phyloP scores from a whole-genome alignment of 2,329 filamentous ascomycete species.

The Ceratocystis harringtonii region DNA sequence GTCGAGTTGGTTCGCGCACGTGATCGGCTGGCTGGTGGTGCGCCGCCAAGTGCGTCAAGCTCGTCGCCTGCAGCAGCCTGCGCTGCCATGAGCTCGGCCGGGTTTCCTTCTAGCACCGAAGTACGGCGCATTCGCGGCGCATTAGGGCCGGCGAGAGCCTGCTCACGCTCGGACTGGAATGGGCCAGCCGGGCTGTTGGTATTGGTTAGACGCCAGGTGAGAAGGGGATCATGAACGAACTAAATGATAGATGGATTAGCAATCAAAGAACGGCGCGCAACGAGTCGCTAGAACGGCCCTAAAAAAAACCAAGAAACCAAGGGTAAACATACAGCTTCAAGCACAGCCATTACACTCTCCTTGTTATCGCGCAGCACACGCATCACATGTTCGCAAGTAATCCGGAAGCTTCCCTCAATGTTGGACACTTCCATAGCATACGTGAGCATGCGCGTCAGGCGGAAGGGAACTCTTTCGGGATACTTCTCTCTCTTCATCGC shows the following conservation, averaged over 20 bases:
- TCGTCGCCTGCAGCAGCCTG: slow-evolving; percentile 22
- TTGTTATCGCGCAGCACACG: slow-evolving; percentile 91
- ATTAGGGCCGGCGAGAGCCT: slow-evolving; percentile 34
- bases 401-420: slow-evolving; percentile 95
- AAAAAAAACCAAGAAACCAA: not conserved
- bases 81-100: slow-evolving; percentile 41
- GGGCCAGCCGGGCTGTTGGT: slow-evolving; percentile 48
- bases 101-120: slow-evolving; percentile 51
- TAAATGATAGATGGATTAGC: slow-evolving; percentile 57
- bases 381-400: slow-evolving; percentile 98
- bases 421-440: slow-evolving; percentile 99
- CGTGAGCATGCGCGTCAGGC: slow-evolving; percentile 94
- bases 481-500: slow-evolving; percentile 99
- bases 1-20: slow-evolving; percentile 48
- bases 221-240: slow-evolving; percentile 98
- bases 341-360: slow-evolving; percentile 92
- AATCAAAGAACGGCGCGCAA: not conserved
- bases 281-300: not conserved
- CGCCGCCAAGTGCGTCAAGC: slow-evolving; percentile 27
- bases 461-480: slow-evolving; percentile 92
- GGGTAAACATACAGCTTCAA: slow-evolving; percentile 68
- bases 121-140: slow-evolving; percentile 44
- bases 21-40: slow-evolving; percentile 33
- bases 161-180: slow-evolving; percentile 46
- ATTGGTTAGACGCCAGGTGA: slow-evolving; percentile 81